Evolutionary conservation across 352 stramenopile genomes (phyloP).

Genomic region (Phytophthora brassicae): DNA sequence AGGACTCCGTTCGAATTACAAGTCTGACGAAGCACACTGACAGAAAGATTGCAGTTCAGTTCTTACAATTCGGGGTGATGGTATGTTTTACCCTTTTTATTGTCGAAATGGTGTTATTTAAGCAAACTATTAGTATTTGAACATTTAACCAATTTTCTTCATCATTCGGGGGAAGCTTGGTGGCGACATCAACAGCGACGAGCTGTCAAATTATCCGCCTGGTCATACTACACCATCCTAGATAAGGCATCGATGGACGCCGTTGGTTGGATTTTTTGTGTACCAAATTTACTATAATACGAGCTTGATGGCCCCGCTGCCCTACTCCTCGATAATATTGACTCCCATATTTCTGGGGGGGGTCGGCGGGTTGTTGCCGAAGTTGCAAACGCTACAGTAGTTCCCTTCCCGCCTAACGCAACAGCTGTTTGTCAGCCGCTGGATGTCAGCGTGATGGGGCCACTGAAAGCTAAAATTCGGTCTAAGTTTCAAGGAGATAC

Average conservation of each 20-base stretch:
- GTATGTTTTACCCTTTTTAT: background rate
- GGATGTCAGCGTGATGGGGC: constrained; percentile 19
- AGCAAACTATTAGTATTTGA: background rate
- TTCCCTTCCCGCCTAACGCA: constrained; percentile 9
- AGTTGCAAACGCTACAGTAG: constrained; percentile 2
- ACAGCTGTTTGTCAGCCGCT: constrained; percentile 20
- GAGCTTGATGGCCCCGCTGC: constrained; percentile 7
- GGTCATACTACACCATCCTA: background rate
- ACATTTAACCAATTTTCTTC: background rate
- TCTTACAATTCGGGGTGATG: background rate
- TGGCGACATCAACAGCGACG: background rate
- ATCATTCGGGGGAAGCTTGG: background rate
- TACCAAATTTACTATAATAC: constrained; percentile 2
- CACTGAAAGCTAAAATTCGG: constrained; percentile 7
- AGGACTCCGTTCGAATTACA: background rate
- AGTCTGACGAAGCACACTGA: background rate
- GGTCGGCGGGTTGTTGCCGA: constrained; percentile 1
- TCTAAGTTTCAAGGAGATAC: background rate
- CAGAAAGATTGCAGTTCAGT: background rate
- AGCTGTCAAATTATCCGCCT: background rate
- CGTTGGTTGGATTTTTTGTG: background rate
- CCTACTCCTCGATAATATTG: constrained; percentile 23
- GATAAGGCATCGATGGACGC: background rate
- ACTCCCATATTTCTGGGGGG: constrained; percentile 15
- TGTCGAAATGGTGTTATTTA: background rate